Evolutionary conservation across 2,329 filamentous ascomycete genomes (phyloP), one percentile per base, ranked within the genome.

Genomic region (Talaromyces sp.): DNA sequence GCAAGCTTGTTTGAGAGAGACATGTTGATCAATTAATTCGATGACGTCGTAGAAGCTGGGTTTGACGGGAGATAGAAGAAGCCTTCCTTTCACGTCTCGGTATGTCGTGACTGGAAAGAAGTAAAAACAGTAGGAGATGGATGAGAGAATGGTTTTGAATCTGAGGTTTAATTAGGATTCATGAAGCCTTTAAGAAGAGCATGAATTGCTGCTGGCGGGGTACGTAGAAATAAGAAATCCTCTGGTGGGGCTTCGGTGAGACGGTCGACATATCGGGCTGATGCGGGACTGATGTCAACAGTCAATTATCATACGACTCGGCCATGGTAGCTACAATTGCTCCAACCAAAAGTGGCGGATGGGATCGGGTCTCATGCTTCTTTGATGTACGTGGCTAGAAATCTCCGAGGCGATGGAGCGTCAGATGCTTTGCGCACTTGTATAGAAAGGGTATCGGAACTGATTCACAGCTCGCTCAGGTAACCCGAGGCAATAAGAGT

Each of bases 1-100:
- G 91, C 89, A 70, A 99, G 89, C 85, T 99, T 99, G 85, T 87
- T 97, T 70, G 92, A 89, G 75, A 99, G 90, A 86, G 94, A 97
- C 94, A 99, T 99, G 36, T 37, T 57, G 50, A 15, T 28, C 13
- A 33, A 17, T 11, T 52, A 17, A 37, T 41, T 40, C 43, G 35
- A 56, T 56, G 54, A 56, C 54, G 54, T 56, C 54, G 54, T 55
- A 11, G 28, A 40, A 36, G 39, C 11, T 54, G 19, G 19, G 28
- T 31, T n/a, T 43, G 19, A 40, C 22, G 13, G 35, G 52, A 13
- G 7, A 9, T n/a, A 25, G 17, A 15, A 13, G 33, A 48, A 56
- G 53, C 41, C 39, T 39, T 56, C 28, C 43, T 40, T 40, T 31
- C 33, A 35, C 41, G 21, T 25, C 41, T 55, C 19, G 31, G 40